phyloP scores from a whole-genome alignment of 768 basidiomycete genomes.

The Omphalotus guepiniiformis region DNA sequence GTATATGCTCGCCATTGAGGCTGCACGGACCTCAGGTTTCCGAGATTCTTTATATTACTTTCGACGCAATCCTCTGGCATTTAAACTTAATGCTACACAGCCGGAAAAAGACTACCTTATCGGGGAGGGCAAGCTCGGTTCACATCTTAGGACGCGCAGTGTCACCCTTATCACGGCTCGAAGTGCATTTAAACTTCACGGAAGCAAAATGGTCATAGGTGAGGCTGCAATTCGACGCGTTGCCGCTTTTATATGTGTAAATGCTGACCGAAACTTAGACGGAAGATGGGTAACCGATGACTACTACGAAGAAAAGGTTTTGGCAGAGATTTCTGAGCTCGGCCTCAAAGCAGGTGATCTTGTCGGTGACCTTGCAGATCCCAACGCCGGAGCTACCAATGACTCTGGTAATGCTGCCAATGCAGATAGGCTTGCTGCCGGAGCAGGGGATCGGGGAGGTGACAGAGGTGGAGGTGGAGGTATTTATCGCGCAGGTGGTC shows the following conservation, averaged over 20 bases:
- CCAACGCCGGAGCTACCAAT: conserved; percentile 51
- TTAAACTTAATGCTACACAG: conserved; percentile 88
- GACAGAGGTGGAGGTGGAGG: conserved; percentile 51
- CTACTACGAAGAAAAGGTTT: conserved; percentile 87
- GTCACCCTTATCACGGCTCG: conserved; percentile 92
- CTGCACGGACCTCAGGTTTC: conserved; percentile 93
- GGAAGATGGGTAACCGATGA: conserved; percentile 93
- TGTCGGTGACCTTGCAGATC: conserved; percentile 80
- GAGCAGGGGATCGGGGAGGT: conserved; percentile 2
- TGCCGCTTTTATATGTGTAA: too few species aligned
- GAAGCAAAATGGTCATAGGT: conserved; percentile 88
- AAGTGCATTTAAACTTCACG: conserved; percentile 92
- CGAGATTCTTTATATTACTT: conserved; percentile 98
- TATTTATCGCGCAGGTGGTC: conserved; percentile 86
- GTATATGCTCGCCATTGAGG: conserved; percentile 98
- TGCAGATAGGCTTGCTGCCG: not conserved
- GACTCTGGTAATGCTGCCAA: conserved; percentile 19
- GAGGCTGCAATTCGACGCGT: conserved; percentile 21
- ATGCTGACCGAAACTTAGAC: too few species aligned
- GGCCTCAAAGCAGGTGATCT: conserved; percentile 80
- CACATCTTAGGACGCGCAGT: conserved; percentile 84
- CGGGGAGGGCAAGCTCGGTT: conserved; percentile 79
- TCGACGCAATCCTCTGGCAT: conserved; percentile 82
- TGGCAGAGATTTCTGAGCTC: conserved; percentile 71
- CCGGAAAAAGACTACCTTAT: conserved; percentile 93